Base-by-base conservation (phyloP, 768 basidiomycete species). In the Mycena kentingensis region DNA sequence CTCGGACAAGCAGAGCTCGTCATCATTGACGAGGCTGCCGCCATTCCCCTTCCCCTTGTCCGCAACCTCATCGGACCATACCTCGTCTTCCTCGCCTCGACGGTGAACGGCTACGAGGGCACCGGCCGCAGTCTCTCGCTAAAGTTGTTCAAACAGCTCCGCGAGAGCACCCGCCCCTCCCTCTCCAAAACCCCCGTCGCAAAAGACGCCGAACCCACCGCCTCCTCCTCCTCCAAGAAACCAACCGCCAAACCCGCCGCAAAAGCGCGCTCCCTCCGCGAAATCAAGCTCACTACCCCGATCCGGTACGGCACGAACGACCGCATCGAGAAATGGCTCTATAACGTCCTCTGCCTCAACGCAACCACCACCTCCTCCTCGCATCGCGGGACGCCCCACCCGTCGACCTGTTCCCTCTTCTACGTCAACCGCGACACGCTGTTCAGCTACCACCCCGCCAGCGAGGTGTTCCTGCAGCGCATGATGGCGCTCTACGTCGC, bases 401-500 rank as follows among this genome's bases (percentile, higher is more conserved):
- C 97, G 1, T 87, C 88, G 15, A 79, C 87, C 32, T 99, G 97
- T 74, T 93, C 97, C 63, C 79, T 99, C 32, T 99, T 88, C 79
- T 92, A 94, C 68, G 93, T 99, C 62, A 90, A 88, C 65, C 80
- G 97, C 41, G 97, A 99, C 67, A 97, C 97, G 0, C 76, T 98
- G 26, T 99, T 99, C 78, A 93, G 90, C 60, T 98, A 88, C 72
- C 94, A 99, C 66, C 93, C 95, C 3, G 97, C 95, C 7, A 91
- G 89, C n/a, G 97, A 99, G 69, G 79, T 91, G 27, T 99, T 99
- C 76, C 80, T 99, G 25, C 97, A 99, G 70, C 84, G 95, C 29
- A 94, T 98, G 88, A 97, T 98, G 94, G 87, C 92, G 16, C 78
- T 98, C 2, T 99, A 98, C 69, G 96, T 98, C 46, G 92, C 97